phyloP scores from a whole-genome alignment of 1,284 basidiomycete species.

The Moesziomyces globuligerus region DNA sequence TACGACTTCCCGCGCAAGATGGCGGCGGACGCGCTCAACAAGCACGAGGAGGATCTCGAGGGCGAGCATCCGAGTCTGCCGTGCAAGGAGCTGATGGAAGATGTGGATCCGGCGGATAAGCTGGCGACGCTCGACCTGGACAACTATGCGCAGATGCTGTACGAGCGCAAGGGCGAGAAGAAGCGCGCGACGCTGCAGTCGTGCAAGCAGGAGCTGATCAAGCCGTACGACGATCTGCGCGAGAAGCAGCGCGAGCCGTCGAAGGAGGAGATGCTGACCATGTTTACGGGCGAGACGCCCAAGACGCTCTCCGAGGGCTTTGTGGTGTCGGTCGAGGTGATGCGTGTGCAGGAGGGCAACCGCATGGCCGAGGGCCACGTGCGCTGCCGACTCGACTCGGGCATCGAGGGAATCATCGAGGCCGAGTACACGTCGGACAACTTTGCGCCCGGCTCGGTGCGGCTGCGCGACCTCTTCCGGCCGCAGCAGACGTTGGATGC shows the following conservation, averaged over 20 bases:
- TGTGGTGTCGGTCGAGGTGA: slow-evolving; percentile 83
- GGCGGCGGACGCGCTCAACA: slow-evolving; percentile 94
- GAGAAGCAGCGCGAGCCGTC: slow-evolving; percentile 76
- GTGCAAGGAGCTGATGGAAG: slow-evolving; percentile 79
- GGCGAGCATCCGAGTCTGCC: slow-evolving; percentile 60
- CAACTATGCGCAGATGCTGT: slow-evolving; percentile 91
- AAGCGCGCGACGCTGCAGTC: slow-evolving; percentile 78
- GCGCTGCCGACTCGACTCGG: slow-evolving; percentile 86
- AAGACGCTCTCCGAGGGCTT: slow-evolving; percentile 81
- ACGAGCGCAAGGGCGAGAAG: slow-evolving; percentile 71
- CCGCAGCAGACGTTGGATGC: slow-evolving; percentile 81
- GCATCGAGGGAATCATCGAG: slow-evolving; percentile 72
- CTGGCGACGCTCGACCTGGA: slow-evolving; percentile 92
- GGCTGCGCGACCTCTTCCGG: slow-evolving; percentile 54
- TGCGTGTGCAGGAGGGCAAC: slow-evolving; percentile 70
- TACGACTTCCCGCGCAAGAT: slow-evolving; percentile 98
- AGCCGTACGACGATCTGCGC: slow-evolving; percentile 84
- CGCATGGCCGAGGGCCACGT: slow-evolving; percentile 57
- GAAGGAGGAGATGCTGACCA: slow-evolving; percentile 86
- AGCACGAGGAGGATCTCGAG: slow-evolving; percentile 69
- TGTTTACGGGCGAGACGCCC: slow-evolving; percentile 92
- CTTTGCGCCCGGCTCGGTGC: slow-evolving; percentile 48
- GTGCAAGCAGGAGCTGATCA: slow-evolving; percentile 78
- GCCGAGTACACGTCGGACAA: slow-evolving; percentile 53
- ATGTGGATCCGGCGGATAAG: slow-evolving; percentile 81